These are phyloP conservation scores for Cryptosporidium tyzzeri DNA, from an alignment of 169 alveolate genomes.

Conservation along the genomic window DNA sequence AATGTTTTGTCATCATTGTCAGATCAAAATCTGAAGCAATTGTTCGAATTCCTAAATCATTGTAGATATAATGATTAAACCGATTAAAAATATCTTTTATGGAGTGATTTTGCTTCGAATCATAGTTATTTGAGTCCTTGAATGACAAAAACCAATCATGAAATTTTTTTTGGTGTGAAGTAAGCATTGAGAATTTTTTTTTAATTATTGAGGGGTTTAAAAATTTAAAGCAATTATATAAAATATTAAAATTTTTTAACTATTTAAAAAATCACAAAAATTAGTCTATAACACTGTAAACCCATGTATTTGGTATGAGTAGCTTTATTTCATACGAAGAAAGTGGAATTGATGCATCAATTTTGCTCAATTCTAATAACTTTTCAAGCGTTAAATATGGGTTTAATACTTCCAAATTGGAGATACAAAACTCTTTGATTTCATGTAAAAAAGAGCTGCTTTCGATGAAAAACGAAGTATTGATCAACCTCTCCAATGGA, in stretches of 20 bases:
- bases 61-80: neutral
- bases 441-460: conserved; percentile 18
- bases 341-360: conserved; percentile 18
- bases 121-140: neutral
- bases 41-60: conserved; percentile 36
- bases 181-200: conserved; percentile 7
- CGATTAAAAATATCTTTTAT: neutral
- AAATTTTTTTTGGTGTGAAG: conserved; percentile 22
- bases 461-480: conserved; percentile 61
- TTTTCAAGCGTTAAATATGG: conserved; percentile 20
- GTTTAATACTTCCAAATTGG: neutral
- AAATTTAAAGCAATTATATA: neutral
- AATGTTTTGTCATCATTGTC: conserved; percentile 68
- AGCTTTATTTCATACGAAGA: conserved; percentile 24
- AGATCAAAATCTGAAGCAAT: conserved; percentile 73
- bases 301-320: conserved; percentile 15
- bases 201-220: conserved; percentile 1
- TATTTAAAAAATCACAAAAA: neutral
- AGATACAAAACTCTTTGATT: conserved; percentile 31
- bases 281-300: neutral
- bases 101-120: neutral
- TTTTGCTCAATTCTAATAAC: neutral
- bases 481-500: conserved; percentile 33
- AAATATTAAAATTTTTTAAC: neutral
- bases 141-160: conserved; percentile 54